phyloP scores from a whole-genome alignment of 305 asterid genomes.

The Fraxinus velutina region DNA sequence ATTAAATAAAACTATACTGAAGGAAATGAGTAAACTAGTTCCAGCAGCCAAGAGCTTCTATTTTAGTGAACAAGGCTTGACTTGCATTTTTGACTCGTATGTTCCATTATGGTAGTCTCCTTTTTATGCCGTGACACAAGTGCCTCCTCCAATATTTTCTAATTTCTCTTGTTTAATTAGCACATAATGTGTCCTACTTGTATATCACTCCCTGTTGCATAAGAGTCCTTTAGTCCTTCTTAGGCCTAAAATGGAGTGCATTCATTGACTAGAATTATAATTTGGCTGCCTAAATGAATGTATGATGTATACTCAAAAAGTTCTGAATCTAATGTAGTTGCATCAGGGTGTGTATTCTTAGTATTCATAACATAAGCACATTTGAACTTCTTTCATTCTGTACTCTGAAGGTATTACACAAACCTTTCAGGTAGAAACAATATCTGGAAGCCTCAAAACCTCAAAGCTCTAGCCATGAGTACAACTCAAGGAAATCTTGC shows the following conservation, averaged over 20 bases:
- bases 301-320: not conserved
- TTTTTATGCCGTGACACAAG: not conserved
- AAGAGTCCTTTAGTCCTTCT: not conserved
- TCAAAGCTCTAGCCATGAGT: constrained; percentile 54
- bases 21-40: not conserved
- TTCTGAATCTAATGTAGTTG: not conserved
- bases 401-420: constrained; percentile 16
- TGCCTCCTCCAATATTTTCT: not conserved
- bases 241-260: not conserved
- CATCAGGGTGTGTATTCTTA: not conserved
- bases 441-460: constrained; percentile 44
- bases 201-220: not conserved
- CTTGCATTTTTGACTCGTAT: not conserved
- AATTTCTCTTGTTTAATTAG: not conserved
- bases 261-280: not conserved
- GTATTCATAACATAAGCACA: not conserved
- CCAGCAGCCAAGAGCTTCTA: not conserved
- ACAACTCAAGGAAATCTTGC: constrained; percentile 54
- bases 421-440: constrained; percentile 45
- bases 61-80: not conserved
- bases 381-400: constrained; percentile 6
- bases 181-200: not conserved
- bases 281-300: not conserved
- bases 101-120: not conserved
- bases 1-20: not conserved